Base-by-base conservation (phyloP, 2,329 filamentous ascomycete genomes). In the Ophiognomonia clavigignenti-juglandacearum region DNA sequence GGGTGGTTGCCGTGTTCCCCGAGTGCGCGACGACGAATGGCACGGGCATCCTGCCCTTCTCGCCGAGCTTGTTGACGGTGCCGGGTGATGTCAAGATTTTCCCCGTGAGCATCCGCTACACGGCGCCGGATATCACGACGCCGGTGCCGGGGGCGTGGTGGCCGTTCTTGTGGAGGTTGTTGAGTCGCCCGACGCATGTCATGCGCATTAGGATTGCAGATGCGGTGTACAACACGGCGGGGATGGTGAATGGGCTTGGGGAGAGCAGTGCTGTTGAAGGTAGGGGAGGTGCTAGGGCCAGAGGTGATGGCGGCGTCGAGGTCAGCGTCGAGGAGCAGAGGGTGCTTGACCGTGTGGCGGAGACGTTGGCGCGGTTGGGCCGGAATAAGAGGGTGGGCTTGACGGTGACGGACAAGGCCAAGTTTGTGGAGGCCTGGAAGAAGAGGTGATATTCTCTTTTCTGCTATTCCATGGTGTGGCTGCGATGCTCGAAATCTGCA, bases 11-110 rank as follows among this genome's bases (percentile, higher is more conserved):
- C 52, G 82, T 96, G 2, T 96, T 97, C 64, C 92, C 93, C 11
- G 93, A 98, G 69, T 92, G 86, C 66, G 93, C 86, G 4, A 95
- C 93, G 1, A 96, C 89, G 37, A 98, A 98, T 61, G 92, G 92
- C 53, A 85, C 88, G 56, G 93, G 86, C 4, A 91, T 97, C 53
- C 69, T 98, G 11, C 87, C 89, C 2, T 80, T 96, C 46, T 88
- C 86, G 51, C 88, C 86, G 0, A 85, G 83, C 42, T 74, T 98
- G 2, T 71, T 93, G 3, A 77, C 82, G 14, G 80, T 80, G 0
- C 80, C 84, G 0, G 64, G 79, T 6, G 73, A 77, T 45, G 83
- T 83, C 8, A 86, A 84, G 61, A 88, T 98, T 56, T 97, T 95
- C 69, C 91, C 93, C 1, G 78, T 98, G 51, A 95, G 86, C 64